Base-by-base conservation (phyloP, 1,139 yeast species). In the Debaryomyces nepalensis region DNA sequence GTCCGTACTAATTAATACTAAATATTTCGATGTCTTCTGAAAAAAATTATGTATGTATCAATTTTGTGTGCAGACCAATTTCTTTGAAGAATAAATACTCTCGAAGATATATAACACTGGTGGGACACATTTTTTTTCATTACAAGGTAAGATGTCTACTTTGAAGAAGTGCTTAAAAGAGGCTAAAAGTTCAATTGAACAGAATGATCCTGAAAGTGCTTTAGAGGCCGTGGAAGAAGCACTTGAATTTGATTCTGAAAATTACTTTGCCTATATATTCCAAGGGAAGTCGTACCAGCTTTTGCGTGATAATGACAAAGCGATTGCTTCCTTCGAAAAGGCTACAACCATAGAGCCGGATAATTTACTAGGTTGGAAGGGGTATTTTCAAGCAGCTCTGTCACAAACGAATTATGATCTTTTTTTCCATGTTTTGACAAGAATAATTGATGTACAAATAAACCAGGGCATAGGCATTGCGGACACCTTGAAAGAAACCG, bases 301-400 rank as follows among this genome's bases (percentile, higher is more conserved):
- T 23, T 57, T 71, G 44, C 61, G 68, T 11, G 62, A 77, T 4
- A 46, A 58, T 6, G 59, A 59, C 1, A 64, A 72, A 3, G 84
- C 96, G 0, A 56, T 68, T 2, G 54, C 57, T 2, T 66, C 47
- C 2, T 87, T 86, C 52, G 53, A 59, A 21, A 62, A 59, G 32
- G 97, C 97, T 0, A 75, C 80, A 2, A 55, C 62, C 3, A 40
- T 84, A 1, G 80, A 84, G 26, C 79, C 83, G 0, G 66, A 68
- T 1, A 80, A 82, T 42, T 48, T 81, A 1, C 60, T 78, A 20
- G 95, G 93, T 0, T 90, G 95, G 96, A 89, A 87, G 58, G 98
- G 97, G 0, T 72, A 84, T 47, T 64, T 81, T 47, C 73, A 65
- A 34, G 54, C 78, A 1, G 68, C 68, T 2, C 68, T 65, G 42